A percentile compares a stretch with the other conserved stretches of the same genome.
Conservation (phyloP, 2,329 filamentous ascomycete genomes). For the Dothistroma pini region DNA sequence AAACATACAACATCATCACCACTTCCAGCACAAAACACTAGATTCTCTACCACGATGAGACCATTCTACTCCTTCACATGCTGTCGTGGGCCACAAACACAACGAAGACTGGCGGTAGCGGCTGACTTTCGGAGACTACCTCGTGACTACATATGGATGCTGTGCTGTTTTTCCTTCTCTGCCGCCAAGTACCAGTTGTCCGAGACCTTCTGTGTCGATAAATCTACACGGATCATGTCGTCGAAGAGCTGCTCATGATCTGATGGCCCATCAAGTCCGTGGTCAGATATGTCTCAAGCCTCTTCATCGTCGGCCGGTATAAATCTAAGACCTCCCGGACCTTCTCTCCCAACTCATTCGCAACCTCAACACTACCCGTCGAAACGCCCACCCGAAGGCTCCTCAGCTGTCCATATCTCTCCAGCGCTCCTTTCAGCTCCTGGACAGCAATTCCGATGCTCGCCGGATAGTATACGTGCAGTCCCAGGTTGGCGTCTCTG, state of each 20-base stretch:
- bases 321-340: not conserved
- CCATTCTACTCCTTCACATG: not conserved
- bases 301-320: not conserved
- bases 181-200: not conserved
- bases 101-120: not conserved
- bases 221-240: not conserved
- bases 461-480: conserved; percentile 2
- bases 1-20: not conserved
- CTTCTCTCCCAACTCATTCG: not conserved
- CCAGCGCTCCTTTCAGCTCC: conserved; percentile 1
- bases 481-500: conserved; percentile 1
- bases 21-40: too few species aligned
- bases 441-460: conserved; percentile 1
- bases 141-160: not conserved
- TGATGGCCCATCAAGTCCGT: conserved; percentile 6
- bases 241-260: not conserved
- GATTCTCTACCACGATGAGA: too few species aligned
- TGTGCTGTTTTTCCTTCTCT: not conserved
- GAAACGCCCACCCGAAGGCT: not conserved
- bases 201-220: not conserved
- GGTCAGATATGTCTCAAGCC: not conserved
- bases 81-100: not conserved
- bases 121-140: not conserved
- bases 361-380: conserved; percentile 1
- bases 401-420: conserved; percentile 1